A percentile compares a stretch with the other conserved stretches of the same genome.
phyloP scores from a whole-genome alignment of 2,329 filamentous ascomycete species.

The Penicillium olsonii region DNA sequence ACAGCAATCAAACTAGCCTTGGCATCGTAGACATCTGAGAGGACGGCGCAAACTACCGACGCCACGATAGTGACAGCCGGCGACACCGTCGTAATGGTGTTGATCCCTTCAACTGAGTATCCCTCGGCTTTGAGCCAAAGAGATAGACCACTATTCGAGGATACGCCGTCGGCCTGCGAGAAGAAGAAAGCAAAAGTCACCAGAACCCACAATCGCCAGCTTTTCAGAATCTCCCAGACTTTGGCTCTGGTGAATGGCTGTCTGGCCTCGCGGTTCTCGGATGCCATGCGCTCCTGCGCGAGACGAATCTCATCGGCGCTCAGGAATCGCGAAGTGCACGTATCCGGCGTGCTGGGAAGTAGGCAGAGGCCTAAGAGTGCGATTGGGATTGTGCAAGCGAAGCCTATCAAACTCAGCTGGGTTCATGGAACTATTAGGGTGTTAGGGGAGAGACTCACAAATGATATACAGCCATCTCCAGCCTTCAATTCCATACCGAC shows the following conservation, averaged over 20 bases:
- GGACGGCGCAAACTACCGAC: slow-evolving; percentile 17
- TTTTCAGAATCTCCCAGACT: slow-evolving; percentile 17
- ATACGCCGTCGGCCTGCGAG: slow-evolving; percentile 24
- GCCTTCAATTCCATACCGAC: slow-evolving; percentile 18
- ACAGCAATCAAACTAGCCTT: slow-evolving; percentile 18
- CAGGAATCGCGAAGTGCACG: slow-evolving; percentile 19
- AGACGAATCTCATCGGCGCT: slow-evolving; percentile 19
- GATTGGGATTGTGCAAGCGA: slow-evolving; percentile 25
- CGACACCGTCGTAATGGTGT: slow-evolving; percentile 19
- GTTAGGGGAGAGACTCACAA: slow-evolving; percentile 11
- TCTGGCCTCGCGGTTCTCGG: slow-evolving; percentile 20
- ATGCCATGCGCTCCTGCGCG: slow-evolving; percentile 23
- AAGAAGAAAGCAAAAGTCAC: slow-evolving; percentile 24
- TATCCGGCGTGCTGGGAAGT: slow-evolving; percentile 24
- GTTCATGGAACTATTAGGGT: background rate
- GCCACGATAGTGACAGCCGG: slow-evolving; percentile 19
- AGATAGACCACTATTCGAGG: slow-evolving; percentile 22
- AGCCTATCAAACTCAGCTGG: slow-evolving; percentile 9
- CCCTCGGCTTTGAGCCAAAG: slow-evolving; percentile 23
- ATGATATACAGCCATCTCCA: slow-evolving; percentile 24
- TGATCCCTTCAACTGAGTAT: slow-evolving; percentile 23
- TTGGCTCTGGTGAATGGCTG: slow-evolving; percentile 19
- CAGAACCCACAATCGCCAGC: slow-evolving; percentile 20
- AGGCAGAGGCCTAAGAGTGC: slow-evolving; percentile 23
- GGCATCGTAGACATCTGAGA: slow-evolving; percentile 17